A percentile compares a stretch with the other conserved stretches of the same genome.
phyloP scores from a whole-genome alignment of 371 early-diverging fungal genomes.

The Syncephalastrum racemosum region DNA sequence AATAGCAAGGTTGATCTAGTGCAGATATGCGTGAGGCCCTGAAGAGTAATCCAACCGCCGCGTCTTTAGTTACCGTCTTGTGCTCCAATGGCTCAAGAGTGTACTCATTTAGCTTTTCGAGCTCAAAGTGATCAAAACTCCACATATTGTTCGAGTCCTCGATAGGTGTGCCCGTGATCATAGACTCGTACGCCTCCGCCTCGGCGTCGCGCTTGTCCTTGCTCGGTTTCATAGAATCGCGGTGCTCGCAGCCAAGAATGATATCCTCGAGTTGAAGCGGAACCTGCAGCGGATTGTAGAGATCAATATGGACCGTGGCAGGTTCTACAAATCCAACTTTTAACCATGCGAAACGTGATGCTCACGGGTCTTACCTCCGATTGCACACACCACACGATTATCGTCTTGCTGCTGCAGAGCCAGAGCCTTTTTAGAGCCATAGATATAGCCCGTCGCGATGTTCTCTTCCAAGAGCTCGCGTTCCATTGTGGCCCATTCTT shows the following conservation, averaged over 20 bases:
- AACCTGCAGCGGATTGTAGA: constrained; percentile 67
- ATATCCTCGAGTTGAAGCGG: constrained; percentile 60
- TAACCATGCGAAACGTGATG: background rate
- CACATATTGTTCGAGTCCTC: constrained; percentile 23
- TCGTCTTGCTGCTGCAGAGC: constrained; percentile 51
- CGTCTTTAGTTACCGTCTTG: constrained; percentile 32
- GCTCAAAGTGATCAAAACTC: constrained; percentile 48
- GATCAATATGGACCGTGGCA: constrained; percentile 60
- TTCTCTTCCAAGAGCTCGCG: constrained; percentile 56
- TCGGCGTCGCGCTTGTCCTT: constrained; percentile 15
- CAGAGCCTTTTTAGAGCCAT: constrained; percentile 38
- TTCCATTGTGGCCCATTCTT: constrained; percentile 65
- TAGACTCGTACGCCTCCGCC: constrained; percentile 27
- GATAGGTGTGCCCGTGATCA: constrained; percentile 30
- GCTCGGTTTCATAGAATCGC: constrained; percentile 35
- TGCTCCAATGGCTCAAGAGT: constrained; percentile 55
- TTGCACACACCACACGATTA: constrained; percentile 63
- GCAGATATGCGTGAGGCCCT: background rate
- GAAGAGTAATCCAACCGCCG: background rate
- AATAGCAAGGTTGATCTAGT: constrained; percentile 70
- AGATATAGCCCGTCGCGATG: constrained; percentile 39
- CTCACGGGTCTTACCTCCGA: constrained; percentile 55
- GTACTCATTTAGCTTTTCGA: constrained; percentile 51
- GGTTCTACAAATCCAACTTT: constrained; percentile 49
- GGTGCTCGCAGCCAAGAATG: constrained; percentile 60